Evolutionary conservation across 768 basidiomycete genomes (phyloP).

Genomic region (Gloeopeniophorella convolvens): DNA sequence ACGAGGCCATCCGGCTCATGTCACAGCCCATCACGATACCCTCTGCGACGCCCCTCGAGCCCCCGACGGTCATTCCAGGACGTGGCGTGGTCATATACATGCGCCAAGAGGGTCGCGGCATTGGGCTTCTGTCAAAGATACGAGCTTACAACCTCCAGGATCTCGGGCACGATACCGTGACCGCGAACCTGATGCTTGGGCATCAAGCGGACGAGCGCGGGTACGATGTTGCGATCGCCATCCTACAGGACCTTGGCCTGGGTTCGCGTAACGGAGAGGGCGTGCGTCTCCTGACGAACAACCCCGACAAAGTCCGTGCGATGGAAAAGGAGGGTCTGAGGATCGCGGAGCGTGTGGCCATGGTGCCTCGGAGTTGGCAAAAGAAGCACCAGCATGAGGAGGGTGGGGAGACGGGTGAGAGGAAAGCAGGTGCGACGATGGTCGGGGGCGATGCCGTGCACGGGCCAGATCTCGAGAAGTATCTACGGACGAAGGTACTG

Average conservation of each 20-base stretch:
- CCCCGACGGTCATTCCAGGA: constrained; percentile 54
- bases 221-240: constrained; percentile 88
- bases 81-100: constrained; percentile 93
- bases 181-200: constrained; percentile 92
- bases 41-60: constrained; percentile 26
- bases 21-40: constrained; percentile 57
- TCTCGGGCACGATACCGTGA: constrained; percentile 97
- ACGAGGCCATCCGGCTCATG: constrained; percentile 92
- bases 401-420: constrained; percentile 31
- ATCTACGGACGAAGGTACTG: constrained; percentile 91
- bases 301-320: constrained; percentile 93
- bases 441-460: constrained; percentile 72
- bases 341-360: constrained; percentile 80
- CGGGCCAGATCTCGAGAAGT: constrained; percentile 88
- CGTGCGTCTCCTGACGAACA: constrained; percentile 87
- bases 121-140: constrained; percentile 92
- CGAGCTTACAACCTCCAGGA: constrained; percentile 98
- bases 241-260: constrained; percentile 80
- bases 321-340: constrained; percentile 76
- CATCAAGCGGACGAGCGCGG: constrained; percentile 90
- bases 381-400: constrained; percentile 26
- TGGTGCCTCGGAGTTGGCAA: constrained; percentile 91
- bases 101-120: constrained; percentile 96
- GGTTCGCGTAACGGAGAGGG: constrained; percentile 49
- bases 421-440: constrained; percentile 62